Evolutionary conservation across 768 basidiomycete genomes (phyloP).

Genomic region (Naematelia aurantialba): DNA sequence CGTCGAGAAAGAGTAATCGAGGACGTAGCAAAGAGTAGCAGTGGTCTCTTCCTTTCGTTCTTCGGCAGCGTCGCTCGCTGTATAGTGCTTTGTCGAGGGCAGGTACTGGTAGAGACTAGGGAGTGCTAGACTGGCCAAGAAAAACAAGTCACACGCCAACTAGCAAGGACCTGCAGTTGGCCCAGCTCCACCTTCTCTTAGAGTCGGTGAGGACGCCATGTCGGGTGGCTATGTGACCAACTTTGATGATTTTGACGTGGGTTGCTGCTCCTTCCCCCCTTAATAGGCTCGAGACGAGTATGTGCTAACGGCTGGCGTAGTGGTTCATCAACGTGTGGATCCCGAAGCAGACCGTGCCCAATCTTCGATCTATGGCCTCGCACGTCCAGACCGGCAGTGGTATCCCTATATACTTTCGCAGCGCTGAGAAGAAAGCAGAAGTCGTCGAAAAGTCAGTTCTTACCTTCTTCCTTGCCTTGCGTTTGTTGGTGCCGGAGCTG

Average conservation of each 20-base stretch:
- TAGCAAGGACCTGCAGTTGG: too few relatives aligned
- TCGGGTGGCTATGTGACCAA: constrained; percentile 12
- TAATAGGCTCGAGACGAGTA: background rate
- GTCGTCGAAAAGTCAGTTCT: constrained; percentile 24
- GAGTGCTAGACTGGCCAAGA: too few relatives aligned
- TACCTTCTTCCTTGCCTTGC: background rate
- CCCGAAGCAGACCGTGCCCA: constrained; percentile 27
- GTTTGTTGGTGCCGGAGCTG: too few relatives aligned
- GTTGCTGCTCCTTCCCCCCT: constrained; percentile 2
- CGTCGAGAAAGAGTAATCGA: too few relatives aligned
- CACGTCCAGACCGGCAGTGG: constrained; percentile 12
- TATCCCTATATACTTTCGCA: constrained; percentile 12
- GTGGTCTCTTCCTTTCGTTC: background rate
- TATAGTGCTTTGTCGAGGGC: too few relatives aligned
- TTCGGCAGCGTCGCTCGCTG: background rate
- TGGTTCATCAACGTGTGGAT: constrained; percentile 32
- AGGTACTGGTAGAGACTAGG: too few relatives aligned
- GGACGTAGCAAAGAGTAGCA: too few relatives aligned
- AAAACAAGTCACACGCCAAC: too few relatives aligned
- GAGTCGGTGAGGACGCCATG: background rate
- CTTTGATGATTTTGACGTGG: constrained; percentile 37
- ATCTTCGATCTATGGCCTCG: constrained; percentile 18
- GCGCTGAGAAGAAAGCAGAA: constrained; percentile 28
- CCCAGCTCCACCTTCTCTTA: background rate
- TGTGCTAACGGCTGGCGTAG: constrained; percentile 12